Evolutionary conservation across 495 filamentous ascomycete genomes (phyloP).

Genomic region (Hamigera avellanea): DNA sequence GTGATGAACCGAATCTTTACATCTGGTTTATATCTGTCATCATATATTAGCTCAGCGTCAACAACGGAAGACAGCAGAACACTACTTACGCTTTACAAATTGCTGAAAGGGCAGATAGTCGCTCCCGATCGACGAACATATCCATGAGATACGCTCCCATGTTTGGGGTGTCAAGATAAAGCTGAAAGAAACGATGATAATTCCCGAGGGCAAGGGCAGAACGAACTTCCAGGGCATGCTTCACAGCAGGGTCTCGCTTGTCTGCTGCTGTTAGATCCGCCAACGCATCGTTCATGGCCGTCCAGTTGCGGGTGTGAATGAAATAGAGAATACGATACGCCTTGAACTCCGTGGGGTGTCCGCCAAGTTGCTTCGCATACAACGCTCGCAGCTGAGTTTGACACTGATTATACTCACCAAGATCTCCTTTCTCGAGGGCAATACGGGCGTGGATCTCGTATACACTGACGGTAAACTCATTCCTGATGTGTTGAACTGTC

Average conservation of each 20-base stretch:
- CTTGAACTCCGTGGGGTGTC: conserved; percentile 91
- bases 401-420: conserved; percentile 99
- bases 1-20: conserved; percentile 84
- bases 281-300: conserved; percentile 93
- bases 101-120: conserved; percentile 74
- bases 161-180: conserved; percentile 88
- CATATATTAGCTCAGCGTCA: conserved; percentile 20
- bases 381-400: conserved; percentile 92
- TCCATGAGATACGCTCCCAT: conserved; percentile 99
- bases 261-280: conserved; percentile 97
- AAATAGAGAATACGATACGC: conserved; percentile 99
- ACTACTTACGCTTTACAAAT: conserved; percentile 90
- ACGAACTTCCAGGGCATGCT: conserved; percentile 84
- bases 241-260: conserved; percentile 70
- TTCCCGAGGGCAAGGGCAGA: conserved; percentile 88
- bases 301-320: conserved; percentile 96
- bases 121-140: conserved; percentile 93
- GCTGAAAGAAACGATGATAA: conserved; percentile 91
- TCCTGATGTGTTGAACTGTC: conserved; percentile 94
- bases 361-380: conserved; percentile 75
- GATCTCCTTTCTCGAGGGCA: conserved; percentile 94
- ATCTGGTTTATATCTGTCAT: conserved; percentile 72
- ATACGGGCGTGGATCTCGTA: conserved; percentile 98
- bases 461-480: conserved; percentile 85
- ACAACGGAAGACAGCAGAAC: background rate